Conservation (phyloP, 371 early-diverging fungal species). For the Blastocladiella emersonii region DNA sequence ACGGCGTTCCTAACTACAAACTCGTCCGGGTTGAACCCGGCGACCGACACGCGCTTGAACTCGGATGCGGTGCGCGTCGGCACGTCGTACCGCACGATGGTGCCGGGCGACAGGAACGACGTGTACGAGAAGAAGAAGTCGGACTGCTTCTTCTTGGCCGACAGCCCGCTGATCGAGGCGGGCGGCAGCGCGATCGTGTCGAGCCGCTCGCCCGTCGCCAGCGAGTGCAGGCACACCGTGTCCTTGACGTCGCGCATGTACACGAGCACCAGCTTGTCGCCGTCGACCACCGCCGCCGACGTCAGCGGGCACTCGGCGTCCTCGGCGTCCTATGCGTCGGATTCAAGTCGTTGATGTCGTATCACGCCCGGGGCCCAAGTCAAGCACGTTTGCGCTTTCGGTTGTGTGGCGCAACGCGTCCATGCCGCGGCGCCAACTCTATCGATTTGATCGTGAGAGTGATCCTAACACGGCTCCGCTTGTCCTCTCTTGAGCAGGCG, state of each 20-base stretch:
- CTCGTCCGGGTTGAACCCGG: constrained; percentile 23
- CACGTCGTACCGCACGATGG: constrained; percentile 27
- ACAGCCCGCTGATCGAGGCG: constrained; percentile 12
- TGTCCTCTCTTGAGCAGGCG: no score
- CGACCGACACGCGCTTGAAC: constrained; percentile 25
- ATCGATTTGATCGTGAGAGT: no score
- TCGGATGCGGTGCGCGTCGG: constrained; percentile 12
- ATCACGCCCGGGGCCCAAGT: no score
- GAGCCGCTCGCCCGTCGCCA: constrained; percentile 15
- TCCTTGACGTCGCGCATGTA: constrained; percentile 37
- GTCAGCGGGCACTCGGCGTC: no score
- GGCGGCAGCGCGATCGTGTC: constrained; percentile 16
- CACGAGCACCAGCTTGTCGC: constrained; percentile 34
- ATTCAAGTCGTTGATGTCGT: no score
- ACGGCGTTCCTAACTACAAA: no score
- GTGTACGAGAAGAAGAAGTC: constrained; percentile 32
- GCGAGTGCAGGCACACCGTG: constrained; percentile 13
- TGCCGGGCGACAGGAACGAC: constrained; percentile 38
- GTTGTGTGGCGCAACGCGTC: no score
- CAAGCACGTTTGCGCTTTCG: no score
- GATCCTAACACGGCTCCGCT: no score
- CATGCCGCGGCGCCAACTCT: no score
- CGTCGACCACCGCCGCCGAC: constrained; percentile 20
- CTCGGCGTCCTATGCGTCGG: no score
- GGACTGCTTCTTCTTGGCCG: constrained; percentile 12